These are phyloP conservation scores for Malania oleifera DNA, from an alignment of 164 flowering plant species.

Conservation along the genomic window DNA sequence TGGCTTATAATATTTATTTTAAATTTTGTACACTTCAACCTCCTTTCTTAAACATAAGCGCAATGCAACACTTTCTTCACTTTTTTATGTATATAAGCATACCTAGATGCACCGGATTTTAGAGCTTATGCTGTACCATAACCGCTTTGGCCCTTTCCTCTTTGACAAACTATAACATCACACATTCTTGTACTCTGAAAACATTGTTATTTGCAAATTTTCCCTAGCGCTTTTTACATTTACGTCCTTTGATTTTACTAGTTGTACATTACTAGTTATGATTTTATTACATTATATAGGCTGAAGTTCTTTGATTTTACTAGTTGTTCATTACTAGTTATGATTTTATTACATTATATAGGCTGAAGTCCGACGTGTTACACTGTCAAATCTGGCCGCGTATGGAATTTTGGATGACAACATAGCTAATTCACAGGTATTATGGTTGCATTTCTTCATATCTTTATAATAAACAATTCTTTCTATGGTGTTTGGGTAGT, in stretches of 20 bases:
- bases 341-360: conserved; percentile 17
- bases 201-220: background rate
- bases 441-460: background rate
- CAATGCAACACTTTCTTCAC: no score
- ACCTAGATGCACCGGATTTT: no score
- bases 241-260: background rate
- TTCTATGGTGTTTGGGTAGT: background rate
- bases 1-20: background rate
- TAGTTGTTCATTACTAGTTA: background rate
- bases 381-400: conserved; percentile 44
- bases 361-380: conserved; percentile 75
- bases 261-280: background rate
- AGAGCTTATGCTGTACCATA: no score
- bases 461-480: background rate
- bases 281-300: conserved; percentile 32
- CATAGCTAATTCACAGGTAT: conserved; percentile 45
- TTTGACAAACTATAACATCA: no score
- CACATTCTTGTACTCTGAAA: background rate
- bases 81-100: no score
- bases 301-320: conserved; percentile 51
- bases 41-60: no score
- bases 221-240: background rate
- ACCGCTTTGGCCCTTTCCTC: conserved; percentile 1
- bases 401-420: conserved; percentile 32
- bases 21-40: no score